Percentiles rank a stretch among this genome's conserved stretches.
Conservation (phyloP, 108 stramenopile species). For the Hondaea fermentalgiana region DNA sequence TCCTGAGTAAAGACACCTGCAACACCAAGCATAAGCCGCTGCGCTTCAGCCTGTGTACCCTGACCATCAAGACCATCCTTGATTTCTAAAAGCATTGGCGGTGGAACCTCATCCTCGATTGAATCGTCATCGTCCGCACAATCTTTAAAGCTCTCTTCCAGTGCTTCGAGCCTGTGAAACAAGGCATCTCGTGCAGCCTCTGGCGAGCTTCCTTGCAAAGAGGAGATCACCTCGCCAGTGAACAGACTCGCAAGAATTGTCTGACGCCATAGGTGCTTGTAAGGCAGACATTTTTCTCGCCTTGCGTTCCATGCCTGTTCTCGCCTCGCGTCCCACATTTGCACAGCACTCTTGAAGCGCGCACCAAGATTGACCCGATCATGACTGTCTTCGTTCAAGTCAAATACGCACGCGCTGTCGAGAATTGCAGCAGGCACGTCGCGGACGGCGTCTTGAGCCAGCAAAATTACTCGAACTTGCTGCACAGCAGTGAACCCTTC, state of each 20-base stretch:
- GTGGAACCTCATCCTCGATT: not conserved
- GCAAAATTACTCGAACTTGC: too few species aligned
- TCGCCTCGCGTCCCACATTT: not conserved
- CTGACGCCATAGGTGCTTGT: not conserved
- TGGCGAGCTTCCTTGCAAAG: too few species aligned
- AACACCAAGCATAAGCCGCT: not conserved
- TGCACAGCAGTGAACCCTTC: too few species aligned
- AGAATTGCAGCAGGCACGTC: not conserved
- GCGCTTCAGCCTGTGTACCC: not conserved
- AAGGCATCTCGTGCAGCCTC: too few species aligned
- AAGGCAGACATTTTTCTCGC: not conserved
- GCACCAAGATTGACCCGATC: not conserved
- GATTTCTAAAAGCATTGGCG: not conserved
- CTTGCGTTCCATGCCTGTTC: too few species aligned
- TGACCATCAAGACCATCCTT: not conserved
- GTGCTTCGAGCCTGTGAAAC: too few species aligned
- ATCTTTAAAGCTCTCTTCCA: too few species aligned
- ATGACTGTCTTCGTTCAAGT: not conserved
- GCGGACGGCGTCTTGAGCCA: not conserved
- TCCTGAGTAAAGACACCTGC: not conserved
- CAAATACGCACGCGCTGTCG: not conserved
- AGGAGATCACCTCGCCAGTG: too few species aligned
- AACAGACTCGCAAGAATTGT: too few species aligned
- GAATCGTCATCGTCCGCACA: not conserved
- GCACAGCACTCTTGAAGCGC: not conserved